A percentile compares a stretch with the other conserved stretches of the same genome.
These are phyloP conservation scores for Fusarium armeniacum DNA, from an alignment of 2,329 filamentous ascomycete species.

Conservation along the genomic window DNA sequence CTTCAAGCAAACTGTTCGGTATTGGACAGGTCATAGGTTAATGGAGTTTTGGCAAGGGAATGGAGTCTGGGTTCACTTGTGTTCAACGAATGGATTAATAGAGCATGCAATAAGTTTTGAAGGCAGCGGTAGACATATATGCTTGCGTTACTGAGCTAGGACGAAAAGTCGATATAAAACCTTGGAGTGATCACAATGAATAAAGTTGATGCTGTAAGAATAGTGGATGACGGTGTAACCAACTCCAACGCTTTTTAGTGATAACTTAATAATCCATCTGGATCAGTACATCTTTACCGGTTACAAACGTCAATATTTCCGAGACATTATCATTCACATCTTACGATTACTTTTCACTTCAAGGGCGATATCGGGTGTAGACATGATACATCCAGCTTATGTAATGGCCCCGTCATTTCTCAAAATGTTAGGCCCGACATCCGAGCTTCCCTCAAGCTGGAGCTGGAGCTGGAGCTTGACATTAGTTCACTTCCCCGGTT, in stretches of 20 bases:
- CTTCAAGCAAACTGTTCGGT: constrained; percentile 5
- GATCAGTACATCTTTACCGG: neutral
- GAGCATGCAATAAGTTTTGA: constrained; percentile 20
- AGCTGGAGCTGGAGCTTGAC: constrained; percentile 24
- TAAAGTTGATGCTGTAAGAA: constrained; percentile 11
- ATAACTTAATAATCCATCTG: neutral
- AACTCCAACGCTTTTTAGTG: constrained; percentile 1
- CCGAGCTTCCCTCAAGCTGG: constrained; percentile 31
- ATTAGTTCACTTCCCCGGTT: constrained; percentile 1
- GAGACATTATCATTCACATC: constrained; percentile 8
- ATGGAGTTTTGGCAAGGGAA: constrained; percentile 45
- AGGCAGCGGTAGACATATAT: constrained; percentile 10
- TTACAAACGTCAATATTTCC: constrained; percentile 1
- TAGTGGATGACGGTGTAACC: constrained; percentile 13
- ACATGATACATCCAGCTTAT: constrained; percentile 34
- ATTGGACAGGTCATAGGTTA: constrained; percentile 26
- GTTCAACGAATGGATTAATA: constrained; percentile 19
- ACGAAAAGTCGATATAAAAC: constrained; percentile 24
- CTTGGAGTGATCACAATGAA: neutral
- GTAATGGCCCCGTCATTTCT: constrained; percentile 42
- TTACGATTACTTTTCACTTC: constrained; percentile 7
- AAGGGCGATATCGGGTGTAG: constrained; percentile 35
- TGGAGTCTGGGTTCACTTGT: constrained; percentile 46
- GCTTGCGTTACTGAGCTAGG: constrained; percentile 8
- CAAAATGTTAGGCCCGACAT: constrained; percentile 21